Evolutionary conservation across 1,284 basidiomycete genomes (phyloP).

Genomic region (Ustilago curta): DNA sequence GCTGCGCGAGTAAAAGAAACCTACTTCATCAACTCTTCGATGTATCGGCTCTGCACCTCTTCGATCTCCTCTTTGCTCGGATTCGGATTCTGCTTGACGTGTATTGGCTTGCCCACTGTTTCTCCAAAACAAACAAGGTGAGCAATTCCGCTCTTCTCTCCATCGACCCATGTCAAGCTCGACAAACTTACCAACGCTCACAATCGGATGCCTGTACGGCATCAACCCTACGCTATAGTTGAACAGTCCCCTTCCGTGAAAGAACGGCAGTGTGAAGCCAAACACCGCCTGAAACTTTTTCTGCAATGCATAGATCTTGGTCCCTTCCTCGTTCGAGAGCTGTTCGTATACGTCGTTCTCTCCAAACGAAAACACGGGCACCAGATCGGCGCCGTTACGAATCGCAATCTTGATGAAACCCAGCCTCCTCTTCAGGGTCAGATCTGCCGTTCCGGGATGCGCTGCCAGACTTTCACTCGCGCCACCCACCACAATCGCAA

Average conservation of each 20-base stretch:
- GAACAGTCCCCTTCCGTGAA: slow-evolving; percentile 82
- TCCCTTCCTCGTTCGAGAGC: slow-evolving; percentile 92
- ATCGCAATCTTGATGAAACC: slow-evolving; percentile 98
- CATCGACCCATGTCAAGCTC: neutral
- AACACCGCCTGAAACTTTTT: slow-evolving; percentile 74
- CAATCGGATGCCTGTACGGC: slow-evolving; percentile 93
- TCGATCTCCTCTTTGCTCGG: slow-evolving; percentile 85
- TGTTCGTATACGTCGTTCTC: slow-evolving; percentile 99
- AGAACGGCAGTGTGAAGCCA: slow-evolving; percentile 95
- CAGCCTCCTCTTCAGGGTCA: slow-evolving; percentile 80
- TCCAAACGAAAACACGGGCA: slow-evolving; percentile 78
- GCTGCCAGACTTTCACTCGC: slow-evolving; percentile 94
- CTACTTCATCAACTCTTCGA: slow-evolving; percentile 76
- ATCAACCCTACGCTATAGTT: slow-evolving; percentile 80
- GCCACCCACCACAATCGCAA: slow-evolving; percentile 96
- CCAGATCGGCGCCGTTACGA: slow-evolving; percentile 76
- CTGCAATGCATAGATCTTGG: slow-evolving; percentile 77
- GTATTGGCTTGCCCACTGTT: slow-evolving; percentile 83
- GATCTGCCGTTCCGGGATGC: slow-evolving; percentile 90
- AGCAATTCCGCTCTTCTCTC: neutral
- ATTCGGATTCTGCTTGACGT: slow-evolving; percentile 80
- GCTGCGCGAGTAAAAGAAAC: too few species aligned
- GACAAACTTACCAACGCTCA: slow-evolving; percentile 77
- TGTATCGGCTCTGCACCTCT: slow-evolving; percentile 85
- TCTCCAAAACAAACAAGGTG: neutral